These are phyloP conservation scores for Marasmius oreades DNA, from an alignment of 1,284 basidiomycete species.

Conservation along the genomic window DNA sequence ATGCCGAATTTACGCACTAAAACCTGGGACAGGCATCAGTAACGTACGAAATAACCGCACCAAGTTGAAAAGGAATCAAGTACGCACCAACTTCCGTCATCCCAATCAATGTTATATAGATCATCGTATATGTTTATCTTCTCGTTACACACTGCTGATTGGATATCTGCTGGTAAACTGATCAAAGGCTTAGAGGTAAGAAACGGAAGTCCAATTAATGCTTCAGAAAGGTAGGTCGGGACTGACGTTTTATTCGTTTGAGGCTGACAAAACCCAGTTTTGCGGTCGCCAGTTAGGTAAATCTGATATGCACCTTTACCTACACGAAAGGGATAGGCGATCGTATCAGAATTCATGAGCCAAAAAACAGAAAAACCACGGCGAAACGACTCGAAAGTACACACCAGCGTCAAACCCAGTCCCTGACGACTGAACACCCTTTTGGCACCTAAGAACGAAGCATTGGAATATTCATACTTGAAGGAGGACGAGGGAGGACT, in stretches of 20 bases:
- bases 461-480: not conserved
- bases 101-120: slow-evolving; percentile 22
- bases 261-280: slow-evolving; percentile 15
- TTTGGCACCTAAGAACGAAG: slow-evolving; percentile 18
- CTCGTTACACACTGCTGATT: slow-evolving; percentile 21
- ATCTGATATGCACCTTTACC: slow-evolving; percentile 10
- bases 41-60: not conserved
- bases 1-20: slow-evolving; percentile 12
- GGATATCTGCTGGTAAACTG: slow-evolving; percentile 17
- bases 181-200: not conserved
- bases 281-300: slow-evolving; percentile 6
- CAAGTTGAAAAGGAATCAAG: too few relatives aligned
- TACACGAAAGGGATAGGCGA: not conserved
- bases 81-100: slow-evolving; percentile 18
- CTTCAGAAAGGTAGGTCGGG: not conserved
- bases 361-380: not conserved
- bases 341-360: not conserved
- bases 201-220: not conserved
- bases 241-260: slow-evolving; percentile 21
- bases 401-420: slow-evolving; percentile 7
- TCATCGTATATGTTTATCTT: slow-evolving; percentile 20
- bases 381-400: not conserved
- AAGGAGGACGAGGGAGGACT: not conserved
- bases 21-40: slow-evolving; percentile 8
- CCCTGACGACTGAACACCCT: slow-evolving; percentile 15